Evolutionary conservation across 2,329 filamentous ascomycete species (phyloP).

Genomic region (Sordariomycetes sp.): DNA sequence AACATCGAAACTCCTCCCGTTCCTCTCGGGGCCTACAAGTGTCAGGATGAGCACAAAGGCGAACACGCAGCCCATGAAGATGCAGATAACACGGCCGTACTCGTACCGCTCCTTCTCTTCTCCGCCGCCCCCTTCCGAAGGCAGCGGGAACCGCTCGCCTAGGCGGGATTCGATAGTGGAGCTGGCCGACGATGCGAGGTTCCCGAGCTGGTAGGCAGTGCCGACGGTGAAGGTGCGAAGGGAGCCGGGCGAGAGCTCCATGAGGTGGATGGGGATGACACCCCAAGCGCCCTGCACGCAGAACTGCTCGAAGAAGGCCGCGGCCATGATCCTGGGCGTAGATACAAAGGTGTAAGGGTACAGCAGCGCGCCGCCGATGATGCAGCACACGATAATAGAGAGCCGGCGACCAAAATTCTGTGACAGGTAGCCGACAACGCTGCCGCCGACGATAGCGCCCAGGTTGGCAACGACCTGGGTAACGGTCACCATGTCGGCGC

Average conservation of each 20-base stretch:
- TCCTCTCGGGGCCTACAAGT: constrained; percentile 48
- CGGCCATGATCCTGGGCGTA: constrained; percentile 49
- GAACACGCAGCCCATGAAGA: constrained; percentile 83
- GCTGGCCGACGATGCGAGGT: constrained; percentile 58
- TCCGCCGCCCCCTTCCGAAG: constrained; percentile 31
- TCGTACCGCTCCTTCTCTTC: constrained; percentile 42
- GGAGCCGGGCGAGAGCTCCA: constrained; percentile 62
- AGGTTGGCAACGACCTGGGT: constrained; percentile 73
- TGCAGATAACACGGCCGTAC: constrained; percentile 78
- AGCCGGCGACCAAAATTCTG: constrained; percentile 67
- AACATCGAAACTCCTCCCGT: constrained; percentile 39
- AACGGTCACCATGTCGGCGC: constrained; percentile 44
- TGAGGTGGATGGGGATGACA: constrained; percentile 66
- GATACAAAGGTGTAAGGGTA: constrained; percentile 59
- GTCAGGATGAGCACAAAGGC: constrained; percentile 51
- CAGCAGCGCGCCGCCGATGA: constrained; percentile 52
- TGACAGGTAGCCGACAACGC: constrained; percentile 61
- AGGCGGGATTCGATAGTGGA: constrained; percentile 69
- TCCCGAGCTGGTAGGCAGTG: constrained; percentile 67
- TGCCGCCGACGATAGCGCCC: constrained; percentile 64
- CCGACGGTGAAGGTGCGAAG: constrained; percentile 69
- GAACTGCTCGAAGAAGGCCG: constrained; percentile 70
- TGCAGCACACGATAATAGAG: constrained; percentile 49
- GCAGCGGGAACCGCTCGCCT: constrained; percentile 63
- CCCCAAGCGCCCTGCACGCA: constrained; percentile 70